phyloP scores from a whole-genome alignment of 2,329 filamentous ascomycete species.

The Aspergillus sp. region DNA sequence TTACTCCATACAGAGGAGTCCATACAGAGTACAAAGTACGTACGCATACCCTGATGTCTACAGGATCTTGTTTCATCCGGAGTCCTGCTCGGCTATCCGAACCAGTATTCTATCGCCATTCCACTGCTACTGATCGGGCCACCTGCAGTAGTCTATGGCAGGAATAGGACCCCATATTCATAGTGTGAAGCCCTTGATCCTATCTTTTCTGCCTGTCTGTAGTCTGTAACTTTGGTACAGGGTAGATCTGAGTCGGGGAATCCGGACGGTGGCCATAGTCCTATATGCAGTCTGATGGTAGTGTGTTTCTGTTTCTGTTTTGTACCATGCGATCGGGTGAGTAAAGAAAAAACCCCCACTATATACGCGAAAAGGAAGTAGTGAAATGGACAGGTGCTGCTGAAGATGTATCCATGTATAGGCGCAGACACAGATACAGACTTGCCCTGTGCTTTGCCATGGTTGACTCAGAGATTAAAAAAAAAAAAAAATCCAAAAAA shows the following conservation, averaged over 20 bases:
- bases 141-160: neutral
- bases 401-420: too few relatives aligned
- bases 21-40: too few relatives aligned
- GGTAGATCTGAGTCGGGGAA: neutral
- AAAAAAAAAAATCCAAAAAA: neutral
- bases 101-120: too few relatives aligned
- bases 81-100: neutral
- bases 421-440: too few relatives aligned
- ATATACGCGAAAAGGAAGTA: too few relatives aligned
- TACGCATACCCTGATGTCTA: neutral
- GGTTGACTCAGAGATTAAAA: too few relatives aligned
- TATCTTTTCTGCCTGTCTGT: too few relatives aligned
- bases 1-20: neutral
- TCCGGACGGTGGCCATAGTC: neutral
- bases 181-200: neutral
- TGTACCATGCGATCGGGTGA: neutral
- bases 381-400: too few relatives aligned
- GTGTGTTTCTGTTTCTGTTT: too few relatives aligned
- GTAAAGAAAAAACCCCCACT: neutral
- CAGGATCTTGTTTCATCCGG: neutral
- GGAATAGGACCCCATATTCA: too few relatives aligned
- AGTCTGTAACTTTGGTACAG: neutral
- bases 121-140: neutral
- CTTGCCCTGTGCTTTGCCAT: too few relatives aligned
- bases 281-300: neutral